Evolutionary conservation across 768 basidiomycete species (phyloP), one percentile per base, ranked within the genome.

Genomic region (Mycena vulgaris): DNA sequence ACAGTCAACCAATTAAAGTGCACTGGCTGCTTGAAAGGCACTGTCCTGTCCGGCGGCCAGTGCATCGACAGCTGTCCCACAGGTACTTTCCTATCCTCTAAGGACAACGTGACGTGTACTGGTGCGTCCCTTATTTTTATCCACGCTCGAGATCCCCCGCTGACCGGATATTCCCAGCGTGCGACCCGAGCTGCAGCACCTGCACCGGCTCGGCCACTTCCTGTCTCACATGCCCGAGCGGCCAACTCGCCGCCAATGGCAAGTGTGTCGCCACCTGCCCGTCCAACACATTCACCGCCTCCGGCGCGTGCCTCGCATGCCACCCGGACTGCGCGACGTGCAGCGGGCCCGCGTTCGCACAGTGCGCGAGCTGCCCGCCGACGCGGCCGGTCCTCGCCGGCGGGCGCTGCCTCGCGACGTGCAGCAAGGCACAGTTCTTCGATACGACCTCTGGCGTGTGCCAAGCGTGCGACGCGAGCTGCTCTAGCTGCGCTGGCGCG

Each of bases 261-360:
- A 88, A 89, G 79, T 97, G 95, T 76, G 88, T 93, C 52, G 82
- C 88, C 21, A 86, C 89, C 7, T 97, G 95, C 76, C 94, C 95
- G 0, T 86, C 90, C 42, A 89, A 89, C 68, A 88, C 90, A 2
- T 92, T 95, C 81, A 81, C 85, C 60, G 87, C 92, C 14, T 85
- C 89, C 33, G 88, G 90, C 27, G 80, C 88, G 30, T 97, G 95
- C 81, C 76, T 89, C 63, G 74, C 90, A 7, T 97, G 96, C 79
- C 95, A 97, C 68, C 90, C 94, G 0, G 96, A 97, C 77, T 97
- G 95, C 75, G 89, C 89, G 19, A 90, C 92, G 2, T 97, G 96
- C 80, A 89, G 90, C 27, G 95, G 94, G n/a, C 75, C 87, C 25
- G 88, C 90, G 0, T 94, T 94, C 82, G 90, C 89, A 76, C 91